Evolutionary conservation across 192 early-diverging fungal species (phyloP).

Genomic region (Gonapodya sp.): DNA sequence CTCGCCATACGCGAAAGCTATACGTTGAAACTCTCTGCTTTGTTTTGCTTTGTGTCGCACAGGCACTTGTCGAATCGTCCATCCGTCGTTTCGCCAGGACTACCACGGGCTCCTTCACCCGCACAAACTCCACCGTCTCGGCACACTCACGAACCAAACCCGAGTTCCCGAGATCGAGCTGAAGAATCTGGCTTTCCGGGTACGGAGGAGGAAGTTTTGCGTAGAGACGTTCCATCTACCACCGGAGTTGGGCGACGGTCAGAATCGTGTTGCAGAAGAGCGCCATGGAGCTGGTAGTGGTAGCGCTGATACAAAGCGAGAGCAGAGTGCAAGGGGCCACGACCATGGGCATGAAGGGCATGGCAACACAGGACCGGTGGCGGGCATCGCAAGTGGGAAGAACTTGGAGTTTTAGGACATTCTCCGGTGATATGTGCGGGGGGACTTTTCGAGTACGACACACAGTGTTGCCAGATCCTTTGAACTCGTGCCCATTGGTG

Average conservation of each 20-base stretch:
- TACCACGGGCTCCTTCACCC: background rate
- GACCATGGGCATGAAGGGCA: background rate
- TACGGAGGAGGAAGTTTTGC: slow-evolving; percentile 78
- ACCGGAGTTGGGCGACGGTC: slow-evolving; percentile 77
- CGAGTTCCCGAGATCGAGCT: slow-evolving; percentile 18
- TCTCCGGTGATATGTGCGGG: no score
- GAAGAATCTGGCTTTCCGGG: slow-evolving; percentile 67
- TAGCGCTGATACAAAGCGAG: background rate
- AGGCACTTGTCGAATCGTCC: background rate
- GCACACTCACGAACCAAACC: slow-evolving; percentile 47
- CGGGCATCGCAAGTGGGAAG: background rate
- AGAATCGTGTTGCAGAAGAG: slow-evolving; percentile 13
- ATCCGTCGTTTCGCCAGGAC: background rate
- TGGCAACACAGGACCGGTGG: background rate
- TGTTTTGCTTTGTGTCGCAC: background rate
- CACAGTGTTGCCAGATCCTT: no score
- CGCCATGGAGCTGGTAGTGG: background rate
- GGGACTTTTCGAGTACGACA: no score
- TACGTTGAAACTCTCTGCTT: background rate
- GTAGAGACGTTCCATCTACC: slow-evolving; percentile 90
- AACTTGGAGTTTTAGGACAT: slow-evolving; percentile 1
- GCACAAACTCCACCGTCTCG: background rate
- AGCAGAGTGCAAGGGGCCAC: background rate
- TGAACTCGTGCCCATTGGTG: no score
- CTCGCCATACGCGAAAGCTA: no score